Evolutionary conservation across 495 filamentous ascomycete species (phyloP).

Genomic region (Aspergillus saccharolyticus): DNA sequence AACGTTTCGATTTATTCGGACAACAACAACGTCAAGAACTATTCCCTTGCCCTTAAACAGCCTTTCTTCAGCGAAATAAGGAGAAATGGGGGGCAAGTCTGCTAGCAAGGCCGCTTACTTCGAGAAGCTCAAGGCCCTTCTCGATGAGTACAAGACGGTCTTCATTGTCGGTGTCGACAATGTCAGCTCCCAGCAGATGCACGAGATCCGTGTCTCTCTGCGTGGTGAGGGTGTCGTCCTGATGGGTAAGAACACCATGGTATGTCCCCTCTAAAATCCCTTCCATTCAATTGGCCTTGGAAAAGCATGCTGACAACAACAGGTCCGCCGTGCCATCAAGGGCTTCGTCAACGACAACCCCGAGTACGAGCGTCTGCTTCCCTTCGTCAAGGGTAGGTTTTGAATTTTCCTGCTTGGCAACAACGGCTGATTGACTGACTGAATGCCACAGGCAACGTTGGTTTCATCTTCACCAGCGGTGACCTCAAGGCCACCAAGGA

Average conservation of each 20-base stretch:
- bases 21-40: conserved; percentile 26
- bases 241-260: conserved; percentile 99
- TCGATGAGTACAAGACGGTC: conserved; percentile 87
- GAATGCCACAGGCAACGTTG: conserved; percentile 67
- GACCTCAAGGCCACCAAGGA: conserved; percentile 88
- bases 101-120: conserved; percentile 96
- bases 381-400: conserved; percentile 74
- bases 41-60: conserved; percentile 80
- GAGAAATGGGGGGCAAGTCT: conserved; percentile 99
- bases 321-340: conserved; percentile 96
- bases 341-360: conserved; percentile 86
- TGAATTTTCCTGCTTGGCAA: not conserved
- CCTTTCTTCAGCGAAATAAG: conserved; percentile 86
- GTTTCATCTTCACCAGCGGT: conserved; percentile 98
- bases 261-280: conserved; percentile 29
- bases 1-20: conserved; percentile 22
- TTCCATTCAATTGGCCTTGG: not conserved
- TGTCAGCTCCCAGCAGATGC: conserved; percentile 99
- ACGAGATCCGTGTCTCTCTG: conserved; percentile 92
- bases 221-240: conserved; percentile 87
- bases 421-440: not conserved
- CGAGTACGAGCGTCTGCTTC: conserved; percentile 95
- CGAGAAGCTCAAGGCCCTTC: conserved; percentile 93
- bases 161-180: conserved; percentile 98
- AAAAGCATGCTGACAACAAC: conserved; percentile 15